These are phyloP conservation scores for Suhomyces chickasaworum DNA, from an alignment of 1,139 yeast species.

Conservation along the genomic window DNA sequence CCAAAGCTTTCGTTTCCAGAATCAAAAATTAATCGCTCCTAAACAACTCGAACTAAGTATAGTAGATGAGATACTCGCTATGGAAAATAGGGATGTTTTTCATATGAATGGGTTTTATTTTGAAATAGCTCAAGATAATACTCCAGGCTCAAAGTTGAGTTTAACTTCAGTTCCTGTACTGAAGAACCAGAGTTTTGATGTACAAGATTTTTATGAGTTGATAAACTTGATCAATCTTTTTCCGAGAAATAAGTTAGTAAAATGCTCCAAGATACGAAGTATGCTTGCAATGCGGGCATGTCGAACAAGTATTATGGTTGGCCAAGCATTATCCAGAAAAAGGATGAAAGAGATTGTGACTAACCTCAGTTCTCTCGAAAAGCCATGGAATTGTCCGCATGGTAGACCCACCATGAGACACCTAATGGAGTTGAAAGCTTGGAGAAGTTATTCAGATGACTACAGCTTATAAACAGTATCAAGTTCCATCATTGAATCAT, in stretches of 20 bases:
- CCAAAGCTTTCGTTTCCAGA: conserved; percentile 48
- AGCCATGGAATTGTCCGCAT: conserved; percentile 99
- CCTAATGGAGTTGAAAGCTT: conserved; percentile 59
- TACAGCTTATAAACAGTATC: conserved; percentile 7
- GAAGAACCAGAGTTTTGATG: conserved; percentile 64
- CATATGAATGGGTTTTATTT: conserved; percentile 76
- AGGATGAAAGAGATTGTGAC: conserved; percentile 71
- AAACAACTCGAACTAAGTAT: conserved; percentile 64
- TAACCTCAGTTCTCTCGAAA: conserved; percentile 70
- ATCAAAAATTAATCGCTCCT: conserved; percentile 74
- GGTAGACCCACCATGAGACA: conserved; percentile 98
- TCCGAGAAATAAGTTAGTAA: conserved; percentile 40
- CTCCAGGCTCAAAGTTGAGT: conserved; percentile 55
- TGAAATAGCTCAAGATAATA: conserved; percentile 41
- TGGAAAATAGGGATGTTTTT: conserved; percentile 59
- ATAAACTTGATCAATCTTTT: conserved; percentile 54
- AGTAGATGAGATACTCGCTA: conserved; percentile 72
- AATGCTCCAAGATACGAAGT: conserved; percentile 76
- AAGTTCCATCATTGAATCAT: too few relatives aligned
- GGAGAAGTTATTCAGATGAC: conserved; percentile 30
- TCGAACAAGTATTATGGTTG: conserved; percentile 91
- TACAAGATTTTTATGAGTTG: conserved; percentile 74
- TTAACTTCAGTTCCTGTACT: conserved; percentile 72
- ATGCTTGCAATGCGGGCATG: conserved; percentile 97
- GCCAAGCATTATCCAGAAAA: conserved; percentile 58